These are phyloP conservation scores for Seminavis robusta DNA, from an alignment of 108 stramenopile genomes.

Conservation along the genomic window DNA sequence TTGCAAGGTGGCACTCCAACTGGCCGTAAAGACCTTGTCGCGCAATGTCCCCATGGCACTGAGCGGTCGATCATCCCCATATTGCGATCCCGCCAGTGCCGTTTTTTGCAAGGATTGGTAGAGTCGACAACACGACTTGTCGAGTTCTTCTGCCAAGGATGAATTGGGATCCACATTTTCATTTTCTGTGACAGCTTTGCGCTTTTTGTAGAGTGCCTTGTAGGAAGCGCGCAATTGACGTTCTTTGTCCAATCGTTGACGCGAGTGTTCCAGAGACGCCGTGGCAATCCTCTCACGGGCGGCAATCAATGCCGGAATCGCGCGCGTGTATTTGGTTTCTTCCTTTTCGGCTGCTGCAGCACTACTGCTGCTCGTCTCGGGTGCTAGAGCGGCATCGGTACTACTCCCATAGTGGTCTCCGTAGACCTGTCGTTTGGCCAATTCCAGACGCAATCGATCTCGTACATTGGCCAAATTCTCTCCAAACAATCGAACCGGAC, in stretches of 20 bases:
- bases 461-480: slow-evolving; percentile 86
- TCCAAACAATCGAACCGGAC: slow-evolving; percentile 87
- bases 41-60: too few relatives aligned
- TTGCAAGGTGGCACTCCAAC: slow-evolving; percentile 89
- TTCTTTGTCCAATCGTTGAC: slow-evolving; percentile 64
- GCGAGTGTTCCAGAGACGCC: slow-evolving; percentile 70
- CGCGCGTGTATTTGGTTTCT: slow-evolving; percentile 87
- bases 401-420: slow-evolving; percentile 32
- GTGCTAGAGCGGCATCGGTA: background rate
- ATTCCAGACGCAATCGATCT: slow-evolving; percentile 68
- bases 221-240: slow-evolving; percentile 53
- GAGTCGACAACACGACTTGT: slow-evolving; percentile 46
- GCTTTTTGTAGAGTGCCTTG: slow-evolving; percentile 10
- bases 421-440: slow-evolving; percentile 59
- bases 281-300: slow-evolving; percentile 70
- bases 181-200: slow-evolving; percentile 10
- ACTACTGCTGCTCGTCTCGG: background rate
- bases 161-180: slow-evolving; percentile 26
- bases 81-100: slow-evolving; percentile 80
- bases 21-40: slow-evolving; percentile 88
- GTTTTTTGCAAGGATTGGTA: slow-evolving; percentile 55
- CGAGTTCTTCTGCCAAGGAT: slow-evolving; percentile 39
- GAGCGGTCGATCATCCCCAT: slow-evolving; percentile 69
- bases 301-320: slow-evolving; percentile 68
- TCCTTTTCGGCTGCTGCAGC: slow-evolving; percentile 17